Evolutionary conservation across 345 rosid species (phyloP).

Genomic region (Arabis hirsuta): DNA sequence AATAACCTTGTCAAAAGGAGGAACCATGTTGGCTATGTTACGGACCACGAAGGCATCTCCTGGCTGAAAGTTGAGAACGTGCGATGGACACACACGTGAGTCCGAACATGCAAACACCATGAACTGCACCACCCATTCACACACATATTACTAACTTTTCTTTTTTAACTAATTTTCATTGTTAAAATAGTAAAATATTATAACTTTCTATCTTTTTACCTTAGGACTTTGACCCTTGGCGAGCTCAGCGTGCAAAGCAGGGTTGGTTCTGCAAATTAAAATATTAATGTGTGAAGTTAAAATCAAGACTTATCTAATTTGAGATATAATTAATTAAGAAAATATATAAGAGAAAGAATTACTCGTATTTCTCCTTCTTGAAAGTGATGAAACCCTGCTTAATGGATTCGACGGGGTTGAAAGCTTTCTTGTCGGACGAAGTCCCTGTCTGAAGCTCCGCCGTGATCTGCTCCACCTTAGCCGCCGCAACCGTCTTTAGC

Average conservation of each 20-base stretch:
- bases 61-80: constrained; percentile 53
- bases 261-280: constrained; percentile 61
- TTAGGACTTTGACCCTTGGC: constrained; percentile 94
- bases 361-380: constrained; percentile 96
- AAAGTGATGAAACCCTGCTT: constrained; percentile 82
- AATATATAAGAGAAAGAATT: not conserved
- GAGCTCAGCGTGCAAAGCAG: constrained; percentile 71
- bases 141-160: not conserved
- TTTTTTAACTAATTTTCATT: not conserved
- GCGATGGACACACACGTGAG: constrained; percentile 60
- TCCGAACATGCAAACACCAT: constrained; percentile 83
- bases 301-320: not conserved
- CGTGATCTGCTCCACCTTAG: constrained; percentile 74
- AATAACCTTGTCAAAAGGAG: constrained; percentile 54
- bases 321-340: not conserved
- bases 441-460: constrained; percentile 60
- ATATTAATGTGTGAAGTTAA: constrained; percentile 2
- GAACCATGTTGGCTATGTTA: constrained; percentile 61
- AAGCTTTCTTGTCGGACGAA: constrained; percentile 51
- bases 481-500: constrained; percentile 73
- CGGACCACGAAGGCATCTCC: constrained; percentile 61
- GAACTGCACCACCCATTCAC: constrained; percentile 56
- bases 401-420: constrained; percentile 61
- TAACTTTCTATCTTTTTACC: constrained; percentile 41
- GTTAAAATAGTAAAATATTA: not conserved